Evolutionary conservation across 495 filamentous ascomycete genomes (phyloP).

Genomic region (Aspergillus hancockii): DNA sequence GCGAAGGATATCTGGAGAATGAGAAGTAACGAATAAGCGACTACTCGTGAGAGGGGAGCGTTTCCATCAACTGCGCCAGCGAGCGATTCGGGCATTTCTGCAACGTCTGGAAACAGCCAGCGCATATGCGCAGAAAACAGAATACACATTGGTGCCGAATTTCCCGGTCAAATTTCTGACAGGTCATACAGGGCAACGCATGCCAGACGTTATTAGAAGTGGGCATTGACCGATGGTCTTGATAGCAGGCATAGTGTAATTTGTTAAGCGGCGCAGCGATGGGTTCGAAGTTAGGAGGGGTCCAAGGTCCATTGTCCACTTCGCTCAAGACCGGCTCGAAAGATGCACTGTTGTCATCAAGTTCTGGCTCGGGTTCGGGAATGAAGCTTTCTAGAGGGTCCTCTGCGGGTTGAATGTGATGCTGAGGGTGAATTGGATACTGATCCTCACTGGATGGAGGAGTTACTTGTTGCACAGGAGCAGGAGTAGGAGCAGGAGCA

Average conservation of each 20-base stretch:
- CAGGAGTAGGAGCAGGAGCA: constrained; percentile 3
- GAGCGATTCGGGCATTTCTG: constrained; percentile 39
- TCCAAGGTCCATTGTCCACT: constrained; percentile 31
- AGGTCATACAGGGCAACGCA: constrained; percentile 53
- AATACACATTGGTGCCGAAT: constrained; percentile 49
- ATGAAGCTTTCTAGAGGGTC: constrained; percentile 41
- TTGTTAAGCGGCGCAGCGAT: constrained; percentile 41
- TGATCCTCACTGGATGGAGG: constrained; percentile 21
- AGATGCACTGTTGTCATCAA: constrained; percentile 22
- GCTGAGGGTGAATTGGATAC: constrained; percentile 7
- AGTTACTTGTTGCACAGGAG: constrained; percentile 15
- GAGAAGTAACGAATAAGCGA: constrained; percentile 11
- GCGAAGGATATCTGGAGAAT: neutral
- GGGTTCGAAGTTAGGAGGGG: constrained; percentile 36
- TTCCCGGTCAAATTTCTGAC: constrained; percentile 45
- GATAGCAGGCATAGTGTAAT: constrained; percentile 47
- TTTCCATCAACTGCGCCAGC: constrained; percentile 35
- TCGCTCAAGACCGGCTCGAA: constrained; percentile 29
- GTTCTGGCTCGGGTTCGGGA: constrained; percentile 36
- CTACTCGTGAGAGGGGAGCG: constrained; percentile 4
- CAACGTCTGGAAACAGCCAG: constrained; percentile 38
- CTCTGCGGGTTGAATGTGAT: constrained; percentile 11
- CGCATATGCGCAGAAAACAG: constrained; percentile 51
- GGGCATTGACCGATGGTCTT: constrained; percentile 46
- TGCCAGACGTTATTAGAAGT: constrained; percentile 45